phyloP scores from a whole-genome alignment of 2,329 filamentous ascomycete genomes.

The Venturia effusa region DNA sequence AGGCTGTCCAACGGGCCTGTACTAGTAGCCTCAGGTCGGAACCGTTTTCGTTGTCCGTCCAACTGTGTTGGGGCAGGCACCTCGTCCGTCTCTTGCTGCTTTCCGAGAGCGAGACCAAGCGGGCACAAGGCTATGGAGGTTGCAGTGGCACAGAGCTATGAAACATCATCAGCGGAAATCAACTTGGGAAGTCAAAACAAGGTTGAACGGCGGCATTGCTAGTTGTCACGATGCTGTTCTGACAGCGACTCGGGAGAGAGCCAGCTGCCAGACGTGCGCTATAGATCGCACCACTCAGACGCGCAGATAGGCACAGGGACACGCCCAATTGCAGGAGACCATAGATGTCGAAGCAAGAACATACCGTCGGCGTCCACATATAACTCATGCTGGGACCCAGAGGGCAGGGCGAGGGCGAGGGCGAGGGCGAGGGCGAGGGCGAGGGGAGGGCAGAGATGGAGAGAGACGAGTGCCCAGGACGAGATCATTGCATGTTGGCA shows the following conservation, averaged over 20 bases:
- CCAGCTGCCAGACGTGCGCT: background rate
- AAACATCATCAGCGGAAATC: background rate
- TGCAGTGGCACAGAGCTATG: constrained; percentile 51
- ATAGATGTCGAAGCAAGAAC: background rate
- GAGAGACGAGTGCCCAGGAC: constrained; percentile 7
- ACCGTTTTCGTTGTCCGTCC: constrained; percentile 6
- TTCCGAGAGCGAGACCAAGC: constrained; percentile 47
- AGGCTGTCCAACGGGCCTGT: background rate
- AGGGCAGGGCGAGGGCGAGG: background rate
- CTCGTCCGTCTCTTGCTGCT: background rate
- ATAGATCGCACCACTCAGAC: background rate
- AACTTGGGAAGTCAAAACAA: background rate
- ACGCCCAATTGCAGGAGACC: background rate
- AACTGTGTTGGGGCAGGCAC: background rate
- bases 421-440: background rate
- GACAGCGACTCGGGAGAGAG: background rate
- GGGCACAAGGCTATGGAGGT: constrained; percentile 49
- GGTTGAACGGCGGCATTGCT: background rate
- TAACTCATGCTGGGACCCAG: constrained; percentile 10
- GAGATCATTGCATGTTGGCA: constrained; percentile 3
- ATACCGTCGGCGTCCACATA: constrained; percentile 11
- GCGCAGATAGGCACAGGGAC: background rate
- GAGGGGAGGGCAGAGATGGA: constrained; percentile 13
- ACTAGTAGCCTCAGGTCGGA: background rate
- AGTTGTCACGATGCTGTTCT: background rate